Base-by-base conservation (phyloP, 1,284 basidiomycete genomes). In the Apiotrichum veenhuisii region DNA sequence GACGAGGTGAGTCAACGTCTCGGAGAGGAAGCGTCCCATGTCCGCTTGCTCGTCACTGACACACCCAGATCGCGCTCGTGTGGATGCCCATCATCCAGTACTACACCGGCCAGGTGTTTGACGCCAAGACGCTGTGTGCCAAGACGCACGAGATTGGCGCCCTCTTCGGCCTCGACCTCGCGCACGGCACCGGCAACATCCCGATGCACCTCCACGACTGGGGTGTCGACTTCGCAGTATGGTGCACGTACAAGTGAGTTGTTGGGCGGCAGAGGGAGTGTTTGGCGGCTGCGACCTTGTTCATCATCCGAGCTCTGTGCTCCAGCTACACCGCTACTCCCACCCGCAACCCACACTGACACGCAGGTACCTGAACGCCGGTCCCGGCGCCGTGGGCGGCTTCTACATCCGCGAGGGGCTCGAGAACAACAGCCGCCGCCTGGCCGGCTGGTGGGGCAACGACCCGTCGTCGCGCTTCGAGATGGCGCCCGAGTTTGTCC, bases 401-500 rank as follows among this genome's bases (percentile, higher is more conserved):
- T 70, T 67, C 54, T 77, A 68, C 47, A 65, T 77, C 46, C 68
- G 71, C 25, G 52, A 64, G 5, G 74, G 75, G 2, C 61, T 77
- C n/a, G 66, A 72, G 36, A 70, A 76, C 58, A 64, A 66, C 18
- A 71, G 70, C 12, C 62, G 71, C 67, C 91, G 94, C 69, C 86
- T 87, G 57, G 87, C 92, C 23, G 95, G 96, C 36, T 99, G 95
- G 95, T 99, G 93, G 91, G 95, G 96, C 46, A 92, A 98, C 74
- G 85, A 93, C 69, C 82, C 85, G 23, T 73, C 80, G 56, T 94
- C 91, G 38, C 87, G 96, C 40, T 98, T 99, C 80, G 80, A 85
- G 57, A 98, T 98, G 95, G 87, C 87, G 18, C 81, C 87, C 20
- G 79, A 75, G 50, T 98, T 97, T 77, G 83, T 84, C 40, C 87